Conservation (phyloP, 345 rosid species). For the Linum tenue region DNA sequence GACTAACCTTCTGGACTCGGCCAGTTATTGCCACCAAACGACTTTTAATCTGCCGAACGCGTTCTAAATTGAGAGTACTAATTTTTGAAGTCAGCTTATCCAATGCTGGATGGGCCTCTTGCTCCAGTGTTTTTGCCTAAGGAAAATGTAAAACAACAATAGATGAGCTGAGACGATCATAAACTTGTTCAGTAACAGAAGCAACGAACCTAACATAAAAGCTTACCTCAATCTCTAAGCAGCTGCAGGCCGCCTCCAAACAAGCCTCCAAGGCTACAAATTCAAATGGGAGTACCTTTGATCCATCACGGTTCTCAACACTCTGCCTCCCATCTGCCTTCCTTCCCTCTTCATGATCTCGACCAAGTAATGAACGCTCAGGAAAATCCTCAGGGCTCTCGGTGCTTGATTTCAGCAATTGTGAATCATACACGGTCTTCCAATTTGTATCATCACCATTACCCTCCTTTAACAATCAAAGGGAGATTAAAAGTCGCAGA, state of each 20-base stretch:
- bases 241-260: slow-evolving; percentile 64
- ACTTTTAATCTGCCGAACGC: slow-evolving; percentile 61
- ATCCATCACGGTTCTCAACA: slow-evolving; percentile 49
- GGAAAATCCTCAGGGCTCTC: slow-evolving; percentile 23
- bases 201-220: slow-evolving; percentile 4
- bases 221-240: slow-evolving; percentile 53
- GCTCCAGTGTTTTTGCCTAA: slow-evolving; percentile 55
- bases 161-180: neutral
- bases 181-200: neutral
- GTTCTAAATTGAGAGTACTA: slow-evolving; percentile 63
- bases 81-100: slow-evolving; percentile 68
- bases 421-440: slow-evolving; percentile 30
- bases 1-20: slow-evolving; percentile 57
- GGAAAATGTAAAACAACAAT: slow-evolving; percentile 8
- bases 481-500: too few relatives aligned
- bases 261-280: slow-evolving; percentile 65
- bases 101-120: slow-evolving; percentile 60
- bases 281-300: slow-evolving; percentile 54
- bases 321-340: slow-evolving; percentile 47
- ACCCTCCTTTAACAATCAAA: slow-evolving; percentile 37
- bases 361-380: slow-evolving; percentile 22
- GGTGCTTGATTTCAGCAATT: slow-evolving; percentile 29
- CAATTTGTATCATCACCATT: slow-evolving; percentile 35
- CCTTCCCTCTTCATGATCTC: slow-evolving; percentile 30
- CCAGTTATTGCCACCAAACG: slow-evolving; percentile 63